Conservation (phyloP, 805 yeast genomes). For the Cyberlindnera misumaiensis region DNA sequence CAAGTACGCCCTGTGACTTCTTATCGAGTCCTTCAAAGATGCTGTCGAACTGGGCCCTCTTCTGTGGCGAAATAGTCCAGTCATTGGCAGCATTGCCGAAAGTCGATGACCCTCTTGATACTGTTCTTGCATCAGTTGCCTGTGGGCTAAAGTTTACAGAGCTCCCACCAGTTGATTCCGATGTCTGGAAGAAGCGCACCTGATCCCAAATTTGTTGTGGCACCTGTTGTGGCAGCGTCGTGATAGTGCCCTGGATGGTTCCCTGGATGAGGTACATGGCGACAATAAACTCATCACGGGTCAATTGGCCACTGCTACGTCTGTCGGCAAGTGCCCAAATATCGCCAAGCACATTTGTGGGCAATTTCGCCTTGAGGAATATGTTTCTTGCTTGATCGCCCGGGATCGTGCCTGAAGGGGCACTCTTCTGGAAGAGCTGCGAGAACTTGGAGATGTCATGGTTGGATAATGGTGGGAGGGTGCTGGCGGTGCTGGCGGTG, state of each 20-base stretch:
- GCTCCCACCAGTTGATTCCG: slow-evolving; percentile 13
- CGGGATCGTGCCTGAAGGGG: slow-evolving; percentile 48
- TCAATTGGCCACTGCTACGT: slow-evolving; percentile 63
- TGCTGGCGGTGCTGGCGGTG: slow-evolving; percentile 5
- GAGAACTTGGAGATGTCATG: slow-evolving; percentile 58
- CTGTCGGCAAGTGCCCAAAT: slow-evolving; percentile 88
- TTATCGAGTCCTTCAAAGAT: slow-evolving; percentile 79
- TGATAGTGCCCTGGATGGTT: slow-evolving; percentile 56
- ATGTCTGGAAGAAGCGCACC: slow-evolving; percentile 17
- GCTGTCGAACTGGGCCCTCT: slow-evolving; percentile 69
- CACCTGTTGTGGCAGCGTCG: slow-evolving; percentile 45
- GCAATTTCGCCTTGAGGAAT: slow-evolving; percentile 81
- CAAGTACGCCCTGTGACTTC: slow-evolving; percentile 49
- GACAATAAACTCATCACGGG: slow-evolving; percentile 70
- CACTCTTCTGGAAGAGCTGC: slow-evolving; percentile 67
- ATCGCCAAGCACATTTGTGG: slow-evolving; percentile 69
- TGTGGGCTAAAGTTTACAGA: slow-evolving; percentile 13
- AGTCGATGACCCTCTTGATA: slow-evolving; percentile 31
- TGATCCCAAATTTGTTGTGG: slow-evolving; percentile 38
- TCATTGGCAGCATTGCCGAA: slow-evolving; percentile 36
- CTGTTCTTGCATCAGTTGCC: slow-evolving; percentile 13
- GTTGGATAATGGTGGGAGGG: slow-evolving; percentile 46
- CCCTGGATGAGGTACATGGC: slow-evolving; percentile 96
- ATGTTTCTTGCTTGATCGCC: slow-evolving; percentile 83
- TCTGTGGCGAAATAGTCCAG: slow-evolving; percentile 65